phyloP scores from a whole-genome alignment of 2,329 filamentous ascomycete genomes.

The Arthroderma sp. region DNA sequence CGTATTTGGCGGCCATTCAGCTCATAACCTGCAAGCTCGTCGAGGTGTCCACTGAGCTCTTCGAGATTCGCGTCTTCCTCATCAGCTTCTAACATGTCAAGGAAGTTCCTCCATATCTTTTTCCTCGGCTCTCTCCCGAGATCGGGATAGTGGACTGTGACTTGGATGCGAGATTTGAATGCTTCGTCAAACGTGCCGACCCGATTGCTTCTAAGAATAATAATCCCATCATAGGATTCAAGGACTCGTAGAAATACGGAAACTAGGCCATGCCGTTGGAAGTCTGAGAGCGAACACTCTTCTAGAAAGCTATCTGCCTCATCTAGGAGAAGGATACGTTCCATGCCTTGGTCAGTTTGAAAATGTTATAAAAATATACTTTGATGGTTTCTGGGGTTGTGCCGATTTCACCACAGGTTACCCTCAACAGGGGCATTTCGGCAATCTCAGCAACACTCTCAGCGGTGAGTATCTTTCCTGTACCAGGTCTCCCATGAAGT shows the following conservation, averaged over 20 bases:
- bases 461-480: slow-evolving; percentile 57
- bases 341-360: slow-evolving; percentile 13
- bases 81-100: slow-evolving; percentile 10
- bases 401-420: slow-evolving; percentile 24
- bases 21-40: slow-evolving; percentile 10
- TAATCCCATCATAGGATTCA: slow-evolving; percentile 26
- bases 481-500: slow-evolving; percentile 25
- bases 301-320: slow-evolving; percentile 12
- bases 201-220: slow-evolving; percentile 27
- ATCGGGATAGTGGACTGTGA: slow-evolving; percentile 7
- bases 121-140: slow-evolving; percentile 3
- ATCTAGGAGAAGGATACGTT: slow-evolving; percentile 11
- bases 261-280: slow-evolving; percentile 16
- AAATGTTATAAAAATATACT: slow-evolving; percentile 24
- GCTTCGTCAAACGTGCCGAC: slow-evolving; percentile 23
- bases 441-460: slow-evolving; percentile 49
- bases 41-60: slow-evolving; percentile 9
- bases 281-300: slow-evolving; percentile 7
- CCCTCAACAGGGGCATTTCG: slow-evolving; percentile 9
- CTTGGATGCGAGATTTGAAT: slow-evolving; percentile 23
- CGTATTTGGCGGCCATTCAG: slow-evolving; percentile 19
- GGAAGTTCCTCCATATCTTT: slow-evolving; percentile 14
- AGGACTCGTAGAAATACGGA: slow-evolving; percentile 25
- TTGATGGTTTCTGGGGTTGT: slow-evolving; percentile 23
- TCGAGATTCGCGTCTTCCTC: slow-evolving; percentile 10